Base-by-base conservation (phyloP, 306 rosid species). In the Trifolium fragiferum region DNA sequence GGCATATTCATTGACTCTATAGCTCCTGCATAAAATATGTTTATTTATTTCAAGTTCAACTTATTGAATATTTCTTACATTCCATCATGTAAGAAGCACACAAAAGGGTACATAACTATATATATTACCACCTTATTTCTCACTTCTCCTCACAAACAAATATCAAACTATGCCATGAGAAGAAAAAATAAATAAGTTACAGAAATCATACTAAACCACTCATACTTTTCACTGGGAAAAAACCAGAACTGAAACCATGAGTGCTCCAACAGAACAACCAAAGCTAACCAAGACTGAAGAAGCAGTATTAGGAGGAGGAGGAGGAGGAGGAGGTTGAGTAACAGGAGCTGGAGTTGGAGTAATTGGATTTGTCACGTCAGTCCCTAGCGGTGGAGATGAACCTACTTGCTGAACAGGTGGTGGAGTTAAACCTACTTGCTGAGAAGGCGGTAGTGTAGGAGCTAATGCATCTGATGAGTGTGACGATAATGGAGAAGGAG, bases 231-330 rank as follows among this genome's bases (percentile, higher is more conserved):
- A 65, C 68, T 78, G 64, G 86, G 82, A 83, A 66, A 32, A 81
- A 63, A 80, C 14, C 65, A 86, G 69, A 73, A 85, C 76, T 7
- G 89, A 81, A 35, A 89, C 92, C 71, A 81, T 76, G 86, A 89
- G 74, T n/a, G 90, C 96, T 81, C 93, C 98, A 61, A 85, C 19
- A 81, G 76, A 82, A 50, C 87, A 86, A 37, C 85, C 72, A 54
- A 81, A 78, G 77, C 80, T 75, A n/a, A 87, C 38, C 66, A 80
- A 76, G 77, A 66, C 11, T 33, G 90, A 84, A 51, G 89, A 84
- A 75, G 94, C 96, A 7, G 70, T 79, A 75, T 64, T 92, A 2
- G 89, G 84, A 37, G 87, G 86, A 59, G 90, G 87, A 65, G 87
- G 87, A 59, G 90, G 87, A 65, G 90, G 87, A 65, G 88, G 82